Evolutionary conservation across 2,329 filamentous ascomycete species (phyloP).

Genomic region (Ascosphaera apis): DNA sequence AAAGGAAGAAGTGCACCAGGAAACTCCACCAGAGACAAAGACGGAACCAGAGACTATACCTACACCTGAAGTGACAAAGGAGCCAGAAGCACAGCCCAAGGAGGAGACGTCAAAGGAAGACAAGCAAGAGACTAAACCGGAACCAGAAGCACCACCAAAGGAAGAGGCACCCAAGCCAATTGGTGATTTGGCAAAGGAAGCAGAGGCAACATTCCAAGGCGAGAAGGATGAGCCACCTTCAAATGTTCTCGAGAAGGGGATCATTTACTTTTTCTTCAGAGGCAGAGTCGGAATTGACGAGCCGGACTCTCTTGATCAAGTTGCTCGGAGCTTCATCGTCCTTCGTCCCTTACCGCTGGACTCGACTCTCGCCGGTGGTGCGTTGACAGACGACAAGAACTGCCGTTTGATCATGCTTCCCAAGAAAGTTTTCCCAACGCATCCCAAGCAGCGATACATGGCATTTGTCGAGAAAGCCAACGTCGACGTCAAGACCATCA

Average conservation of each 20-base stretch:
- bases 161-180: conserved; percentile 3
- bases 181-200: neutral
- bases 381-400: conserved; percentile 32
- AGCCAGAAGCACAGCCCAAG: conserved; percentile 5
- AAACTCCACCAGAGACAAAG: neutral
- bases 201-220: conserved; percentile 21
- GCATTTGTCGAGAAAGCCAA: conserved; percentile 60
- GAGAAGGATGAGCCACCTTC: conserved; percentile 28
- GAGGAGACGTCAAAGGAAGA: conserved; percentile 8
- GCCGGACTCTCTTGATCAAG: conserved; percentile 44
- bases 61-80: conserved; percentile 1
- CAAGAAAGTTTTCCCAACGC: conserved; percentile 60
- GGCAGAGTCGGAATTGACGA: conserved; percentile 51
- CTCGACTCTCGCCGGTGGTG: conserved; percentile 38
- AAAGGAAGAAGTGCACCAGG: conserved; percentile 1
- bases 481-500: conserved; percentile 43
- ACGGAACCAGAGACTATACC: conserved; percentile 3
- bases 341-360: conserved; percentile 48
- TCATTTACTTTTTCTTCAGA: conserved; percentile 80
- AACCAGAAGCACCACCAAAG: conserved; percentile 3
- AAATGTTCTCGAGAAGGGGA: conserved; percentile 60
- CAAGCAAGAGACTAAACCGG: conserved; percentile 3
- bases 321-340: conserved; percentile 58
- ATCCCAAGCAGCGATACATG: conserved; percentile 48
- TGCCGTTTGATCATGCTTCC: conserved; percentile 55